These are phyloP conservation scores for Naganishia antarctica DNA, from an alignment of 768 basidiomycete species.

Conservation along the genomic window DNA sequence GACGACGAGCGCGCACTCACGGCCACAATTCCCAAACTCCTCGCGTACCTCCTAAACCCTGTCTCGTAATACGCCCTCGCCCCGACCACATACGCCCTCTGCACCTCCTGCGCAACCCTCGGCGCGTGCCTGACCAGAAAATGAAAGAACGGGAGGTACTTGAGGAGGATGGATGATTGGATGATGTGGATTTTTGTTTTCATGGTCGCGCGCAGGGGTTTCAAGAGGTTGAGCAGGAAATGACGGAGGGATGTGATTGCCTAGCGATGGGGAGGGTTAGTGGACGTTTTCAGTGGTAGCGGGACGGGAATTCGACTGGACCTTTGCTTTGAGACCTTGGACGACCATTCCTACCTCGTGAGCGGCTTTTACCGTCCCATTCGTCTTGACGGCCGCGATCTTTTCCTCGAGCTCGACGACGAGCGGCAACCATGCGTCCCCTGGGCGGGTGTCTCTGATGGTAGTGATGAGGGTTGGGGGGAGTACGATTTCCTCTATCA, in stretches of 20 bases:
- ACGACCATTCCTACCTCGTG: slow-evolving; percentile 74
- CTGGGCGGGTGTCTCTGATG: slow-evolving; percentile 77
- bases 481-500: slow-evolving; percentile 74
- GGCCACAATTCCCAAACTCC: slow-evolving; percentile 67
- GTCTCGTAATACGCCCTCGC: slow-evolving; percentile 93
- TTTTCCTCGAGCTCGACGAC: slow-evolving; percentile 76
- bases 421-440: slow-evolving; percentile 78
- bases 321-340: slow-evolving; percentile 83
- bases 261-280: slow-evolving; percentile 50
- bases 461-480: slow-evolving; percentile 70
- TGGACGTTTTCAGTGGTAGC: background rate
- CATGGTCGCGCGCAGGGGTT: slow-evolving; percentile 73
- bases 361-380: slow-evolving; percentile 79
- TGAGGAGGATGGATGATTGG: slow-evolving; percentile 78
- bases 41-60: slow-evolving; percentile 79
- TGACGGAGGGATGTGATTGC: slow-evolving; percentile 80
- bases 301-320: slow-evolving; percentile 51
- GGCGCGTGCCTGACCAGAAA: slow-evolving; percentile 81
- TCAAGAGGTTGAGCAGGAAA: slow-evolving; percentile 77
- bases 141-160: slow-evolving; percentile 72
- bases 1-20: background rate
- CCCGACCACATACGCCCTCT: slow-evolving; percentile 74
- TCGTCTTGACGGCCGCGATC: slow-evolving; percentile 63
- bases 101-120: slow-evolving; percentile 76
- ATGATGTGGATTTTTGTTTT: slow-evolving; percentile 89